phyloP scores from a whole-genome alignment of 306 rosid genomes.

The Prunus padus region DNA sequence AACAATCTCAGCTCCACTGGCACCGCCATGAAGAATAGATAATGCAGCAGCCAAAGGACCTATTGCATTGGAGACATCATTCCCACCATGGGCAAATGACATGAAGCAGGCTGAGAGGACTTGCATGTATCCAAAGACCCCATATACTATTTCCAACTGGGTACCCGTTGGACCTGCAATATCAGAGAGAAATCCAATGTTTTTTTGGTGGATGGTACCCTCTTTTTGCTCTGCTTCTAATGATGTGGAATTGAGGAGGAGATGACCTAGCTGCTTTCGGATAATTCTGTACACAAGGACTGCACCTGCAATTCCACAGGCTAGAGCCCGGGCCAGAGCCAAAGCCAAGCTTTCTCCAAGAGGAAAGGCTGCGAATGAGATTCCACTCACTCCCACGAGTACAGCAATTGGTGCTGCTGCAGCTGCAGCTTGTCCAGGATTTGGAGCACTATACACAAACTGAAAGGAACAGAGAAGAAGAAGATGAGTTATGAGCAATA shows the following conservation, averaged over 20 bases:
- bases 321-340: slow-evolving; percentile 66
- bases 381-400: slow-evolving; percentile 66
- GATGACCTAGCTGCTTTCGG: slow-evolving; percentile 85
- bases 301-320: slow-evolving; percentile 72
- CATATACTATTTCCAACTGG: slow-evolving; percentile 87
- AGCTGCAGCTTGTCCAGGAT: slow-evolving; percentile 97
- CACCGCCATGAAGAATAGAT: slow-evolving; percentile 76
- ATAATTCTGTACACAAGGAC: slow-evolving; percentile 60
- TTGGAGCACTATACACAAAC: slow-evolving; percentile 93
- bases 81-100: slow-evolving; percentile 99
- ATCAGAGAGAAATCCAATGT: slow-evolving; percentile 69
- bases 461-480: slow-evolving; percentile 25
- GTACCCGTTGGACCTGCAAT: slow-evolving; percentile 90
- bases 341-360: slow-evolving; percentile 56
- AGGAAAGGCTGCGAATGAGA: slow-evolving; percentile 76
- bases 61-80: slow-evolving; percentile 93
- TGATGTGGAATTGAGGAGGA: slow-evolving; percentile 52
- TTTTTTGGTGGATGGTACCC: slow-evolving; percentile 35
- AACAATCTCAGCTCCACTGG: slow-evolving; percentile 56
- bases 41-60: slow-evolving; percentile 94
- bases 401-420: slow-evolving; percentile 94
- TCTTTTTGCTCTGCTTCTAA: slow-evolving; percentile 42
- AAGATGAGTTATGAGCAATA: neutral
- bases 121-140: slow-evolving; percentile 95
- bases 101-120: slow-evolving; percentile 96